Evolutionary conservation across 2,329 filamentous ascomycete genomes (phyloP), one percentile per base, ranked within the genome.

Genomic region (Cercospora zeae-maydis): DNA sequence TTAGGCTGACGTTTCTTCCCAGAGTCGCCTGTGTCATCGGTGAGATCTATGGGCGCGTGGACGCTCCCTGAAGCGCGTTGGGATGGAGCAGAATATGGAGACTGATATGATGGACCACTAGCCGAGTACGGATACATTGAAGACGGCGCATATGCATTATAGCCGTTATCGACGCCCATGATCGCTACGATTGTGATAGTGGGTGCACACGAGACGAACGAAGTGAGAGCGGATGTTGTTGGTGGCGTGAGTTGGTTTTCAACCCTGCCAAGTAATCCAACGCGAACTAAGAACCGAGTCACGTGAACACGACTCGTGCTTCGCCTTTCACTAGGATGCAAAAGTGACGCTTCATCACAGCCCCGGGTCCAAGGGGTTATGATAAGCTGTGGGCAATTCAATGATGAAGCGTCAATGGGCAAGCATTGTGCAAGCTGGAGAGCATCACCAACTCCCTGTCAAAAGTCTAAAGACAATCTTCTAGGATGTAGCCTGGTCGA

Each of bases 11-110:
- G 19, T 39, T 57, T 57, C 55, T 14, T 34, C 9, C 16, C 27
- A 11, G 31, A n/a, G n/a, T 58, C 27, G 24, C 13, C 27, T 31
- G 54, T 16, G 24, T 42, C 60, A 2, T 34, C 49, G 2, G 60
- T 58, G 24, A 58, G 34, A n/a, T 62, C 60, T n/a, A 62, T 54
- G 1, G 60, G 54, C 34, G 54, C 54, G 19, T 47, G 49, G n/a
- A 34, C 16, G 49, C 49, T 53, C 6, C 49, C 49, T 14, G 21
- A 21, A n/a, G 7, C 42, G 42, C 5, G 42, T 27, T 14, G 21
- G 13, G 21, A 5, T 27, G 27, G 24, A 49, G 42, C 21, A 27
- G 42, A 14, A n/a, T 49, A 27, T 8, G 42, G 21, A n/a, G 42
- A 49, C 42, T 49, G 21, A 30, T 49, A n/a, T 11, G 42, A 24